A percentile compares a stretch with the other conserved stretches of the same genome.
These are phyloP conservation scores for Sporisorium graminicola DNA, from an alignment of 1,284 basidiomycete genomes.

Conservation along the genomic window DNA sequence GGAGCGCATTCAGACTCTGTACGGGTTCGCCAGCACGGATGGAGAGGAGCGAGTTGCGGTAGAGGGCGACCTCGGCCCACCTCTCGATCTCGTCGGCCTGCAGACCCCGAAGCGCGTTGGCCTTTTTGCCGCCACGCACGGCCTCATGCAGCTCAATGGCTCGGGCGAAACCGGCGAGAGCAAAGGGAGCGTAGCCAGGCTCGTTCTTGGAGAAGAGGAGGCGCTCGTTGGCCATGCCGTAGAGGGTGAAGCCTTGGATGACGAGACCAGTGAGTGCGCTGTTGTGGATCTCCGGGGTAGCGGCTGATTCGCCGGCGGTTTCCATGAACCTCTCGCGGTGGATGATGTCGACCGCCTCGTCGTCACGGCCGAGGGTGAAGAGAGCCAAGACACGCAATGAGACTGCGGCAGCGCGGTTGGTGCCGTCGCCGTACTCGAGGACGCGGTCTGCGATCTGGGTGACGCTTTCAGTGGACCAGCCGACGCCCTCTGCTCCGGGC, in stretches of 20 bases:
- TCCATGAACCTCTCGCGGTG: slow-evolving; percentile 59
- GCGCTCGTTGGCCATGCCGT: slow-evolving; percentile 67
- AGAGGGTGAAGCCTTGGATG: slow-evolving; percentile 60
- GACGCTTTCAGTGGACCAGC: slow-evolving; percentile 54
- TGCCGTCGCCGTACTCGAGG: slow-evolving; percentile 40
- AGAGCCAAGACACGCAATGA: slow-evolving; percentile 58
- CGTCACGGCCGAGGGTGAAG: slow-evolving; percentile 62
- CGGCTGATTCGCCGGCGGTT: slow-evolving; percentile 38
- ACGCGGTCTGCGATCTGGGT: slow-evolving; percentile 43
- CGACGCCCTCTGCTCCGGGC: slow-evolving; percentile 31
- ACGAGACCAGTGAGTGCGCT: slow-evolving; percentile 46
- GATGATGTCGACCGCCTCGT: slow-evolving; percentile 59
- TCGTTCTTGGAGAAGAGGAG: slow-evolving; percentile 43
- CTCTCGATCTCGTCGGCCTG: slow-evolving; percentile 66
- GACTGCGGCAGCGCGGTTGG: slow-evolving; percentile 34
- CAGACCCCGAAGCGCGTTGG: slow-evolving; percentile 60
- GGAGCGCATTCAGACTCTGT: slow-evolving; percentile 57
- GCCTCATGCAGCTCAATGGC: slow-evolving; percentile 66
- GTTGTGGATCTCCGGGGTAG: slow-evolving; percentile 40
- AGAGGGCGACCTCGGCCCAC: slow-evolving; percentile 66
- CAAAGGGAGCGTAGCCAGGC: slow-evolving; percentile 55
- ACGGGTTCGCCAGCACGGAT: slow-evolving; percentile 52
- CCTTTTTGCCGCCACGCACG: slow-evolving; percentile 59
- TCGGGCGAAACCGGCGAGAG: slow-evolving; percentile 59
- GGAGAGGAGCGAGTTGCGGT: slow-evolving; percentile 64